These are phyloP conservation scores for Ustilago hordei DNA, from an alignment of 1,284 basidiomycete species.

Conservation along the genomic window DNA sequence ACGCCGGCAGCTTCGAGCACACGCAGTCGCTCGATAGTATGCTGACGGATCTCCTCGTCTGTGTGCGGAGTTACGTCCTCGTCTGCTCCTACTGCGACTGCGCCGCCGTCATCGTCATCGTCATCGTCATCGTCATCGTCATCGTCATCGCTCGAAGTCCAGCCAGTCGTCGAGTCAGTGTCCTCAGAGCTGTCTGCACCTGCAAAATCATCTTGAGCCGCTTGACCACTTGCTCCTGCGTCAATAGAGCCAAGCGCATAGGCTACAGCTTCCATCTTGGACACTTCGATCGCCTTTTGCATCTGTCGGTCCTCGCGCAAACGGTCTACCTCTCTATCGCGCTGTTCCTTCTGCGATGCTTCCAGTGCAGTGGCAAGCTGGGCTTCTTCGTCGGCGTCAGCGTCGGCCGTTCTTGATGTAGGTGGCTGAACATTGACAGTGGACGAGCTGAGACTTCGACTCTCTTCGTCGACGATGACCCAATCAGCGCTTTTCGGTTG, in stretches of 20 bases:
- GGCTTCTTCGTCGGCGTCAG: constrained; percentile 31
- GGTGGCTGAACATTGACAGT: constrained; percentile 49
- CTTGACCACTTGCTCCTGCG: background rate
- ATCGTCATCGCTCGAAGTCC: constrained; percentile 72
- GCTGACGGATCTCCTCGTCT: constrained; percentile 74
- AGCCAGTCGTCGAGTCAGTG: constrained; percentile 71
- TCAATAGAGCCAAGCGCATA: constrained; percentile 38
- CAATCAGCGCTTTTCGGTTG: constrained; percentile 29
- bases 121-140: constrained; percentile 71
- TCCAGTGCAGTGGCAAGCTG: constrained; percentile 33
- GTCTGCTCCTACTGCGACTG: constrained; percentile 21
- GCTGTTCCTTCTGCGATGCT: constrained; percentile 36
- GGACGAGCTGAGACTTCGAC: constrained; percentile 21
- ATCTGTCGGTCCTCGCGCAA: constrained; percentile 45
- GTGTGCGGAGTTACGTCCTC: constrained; percentile 62
- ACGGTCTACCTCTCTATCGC: constrained; percentile 22
- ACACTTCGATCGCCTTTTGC: constrained; percentile 50
- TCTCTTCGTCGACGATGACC: constrained; percentile 41
- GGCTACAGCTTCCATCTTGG: constrained; percentile 49
- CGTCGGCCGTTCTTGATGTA: background rate
- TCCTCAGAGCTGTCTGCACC: constrained; percentile 64
- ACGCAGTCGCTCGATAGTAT: constrained; percentile 81
- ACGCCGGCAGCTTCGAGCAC: constrained; percentile 89
- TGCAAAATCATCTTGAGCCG: background rate
- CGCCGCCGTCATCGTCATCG: constrained; percentile 71